Evolutionary conservation across 495 filamentous ascomycete species (phyloP).

Genomic region (Daldinia decipiens): DNA sequence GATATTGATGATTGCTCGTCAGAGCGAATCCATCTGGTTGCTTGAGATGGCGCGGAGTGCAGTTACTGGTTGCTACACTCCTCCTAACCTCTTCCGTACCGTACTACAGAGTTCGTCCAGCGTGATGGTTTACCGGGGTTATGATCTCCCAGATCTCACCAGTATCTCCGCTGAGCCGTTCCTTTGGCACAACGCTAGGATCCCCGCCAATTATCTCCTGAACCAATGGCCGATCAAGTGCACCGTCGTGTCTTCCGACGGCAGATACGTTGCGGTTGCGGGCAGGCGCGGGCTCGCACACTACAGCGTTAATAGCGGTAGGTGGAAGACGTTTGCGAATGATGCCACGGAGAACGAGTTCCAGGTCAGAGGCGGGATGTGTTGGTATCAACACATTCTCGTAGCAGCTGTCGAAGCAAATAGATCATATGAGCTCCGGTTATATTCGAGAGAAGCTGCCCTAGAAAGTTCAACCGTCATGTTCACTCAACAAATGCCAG

Average conservation of each 20-base stretch:
- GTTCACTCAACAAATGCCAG: constrained; percentile 78
- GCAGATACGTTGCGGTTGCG: constrained; percentile 93
- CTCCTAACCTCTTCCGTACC: constrained; percentile 86
- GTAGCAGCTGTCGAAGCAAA: constrained; percentile 92
- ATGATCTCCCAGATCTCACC: constrained; percentile 87
- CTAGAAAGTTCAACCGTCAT: constrained; percentile 78
- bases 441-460: constrained; percentile 87
- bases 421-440: constrained; percentile 83
- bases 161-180: constrained; percentile 92
- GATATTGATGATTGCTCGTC: constrained; percentile 73
- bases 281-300: constrained; percentile 93
- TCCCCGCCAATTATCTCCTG: constrained; percentile 83
- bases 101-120: constrained; percentile 87
- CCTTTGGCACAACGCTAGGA: constrained; percentile 90
- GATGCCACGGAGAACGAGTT: constrained; percentile 86
- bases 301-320: constrained; percentile 91
- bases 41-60: constrained; percentile 93
- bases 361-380: constrained; percentile 93
- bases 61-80: constrained; percentile 87
- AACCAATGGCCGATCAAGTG: constrained; percentile 93
- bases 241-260: constrained; percentile 87
- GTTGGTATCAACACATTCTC: constrained; percentile 96
- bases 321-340: constrained; percentile 95
- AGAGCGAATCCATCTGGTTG: constrained; percentile 83
- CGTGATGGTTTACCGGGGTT: constrained; percentile 90